phyloP scores from a whole-genome alignment of 306 rosid genomes.

The Sicyos baderoa region DNA sequence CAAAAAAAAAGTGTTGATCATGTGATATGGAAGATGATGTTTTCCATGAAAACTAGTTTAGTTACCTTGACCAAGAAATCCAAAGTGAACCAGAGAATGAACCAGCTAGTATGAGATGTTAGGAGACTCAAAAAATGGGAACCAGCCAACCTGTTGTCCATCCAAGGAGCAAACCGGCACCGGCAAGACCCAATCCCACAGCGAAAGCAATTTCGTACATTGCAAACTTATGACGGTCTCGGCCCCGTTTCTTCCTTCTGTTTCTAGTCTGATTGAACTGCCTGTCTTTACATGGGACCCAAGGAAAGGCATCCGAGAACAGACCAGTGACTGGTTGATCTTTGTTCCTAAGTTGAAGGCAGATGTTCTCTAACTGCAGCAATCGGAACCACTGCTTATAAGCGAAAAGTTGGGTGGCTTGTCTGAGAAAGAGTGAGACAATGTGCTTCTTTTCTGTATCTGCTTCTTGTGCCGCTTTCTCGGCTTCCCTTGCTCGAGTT shows the following conservation, averaged over 20 bases:
- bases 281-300: conserved; percentile 33
- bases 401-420: conserved; percentile 80
- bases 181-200: conserved; percentile 61
- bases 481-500: conserved; percentile 89
- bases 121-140: conserved; percentile 30
- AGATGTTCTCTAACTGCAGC: conserved; percentile 74
- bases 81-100: background rate
- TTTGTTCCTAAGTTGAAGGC: conserved; percentile 57
- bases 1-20: conserved; percentile 6
- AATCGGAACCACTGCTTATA: conserved; percentile 76
- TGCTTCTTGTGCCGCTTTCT: conserved; percentile 69
- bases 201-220: conserved; percentile 48
- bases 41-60: background rate
- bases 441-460: conserved; percentile 78
- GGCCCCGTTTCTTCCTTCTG: conserved; percentile 31
- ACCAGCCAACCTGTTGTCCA: conserved; percentile 91
- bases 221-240: conserved; percentile 24
- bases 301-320: conserved; percentile 37
- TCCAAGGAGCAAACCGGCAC: conserved; percentile 87
- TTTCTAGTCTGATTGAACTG: conserved; percentile 23
- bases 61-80: background rate
- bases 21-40: background rate
- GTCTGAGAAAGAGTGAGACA: conserved; percentile 56
- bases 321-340: conserved; percentile 40
- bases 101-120: background rate